These are phyloP conservation scores for Dovyalis caffra DNA, from an alignment of 345 rosid species.

Conservation along the genomic window DNA sequence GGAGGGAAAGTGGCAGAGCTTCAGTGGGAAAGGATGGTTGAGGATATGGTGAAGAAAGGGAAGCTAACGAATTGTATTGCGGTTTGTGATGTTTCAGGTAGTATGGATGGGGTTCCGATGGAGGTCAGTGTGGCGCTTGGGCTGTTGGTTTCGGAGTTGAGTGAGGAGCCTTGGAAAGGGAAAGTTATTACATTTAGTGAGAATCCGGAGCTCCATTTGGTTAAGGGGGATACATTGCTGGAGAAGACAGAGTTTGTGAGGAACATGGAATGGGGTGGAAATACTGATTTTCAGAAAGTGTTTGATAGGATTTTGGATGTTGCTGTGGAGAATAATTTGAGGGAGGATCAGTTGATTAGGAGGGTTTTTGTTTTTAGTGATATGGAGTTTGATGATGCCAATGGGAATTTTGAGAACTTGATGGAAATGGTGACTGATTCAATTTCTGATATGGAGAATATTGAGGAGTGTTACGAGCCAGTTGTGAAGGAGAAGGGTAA, in stretches of 20 bases:
- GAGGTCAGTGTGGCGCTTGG: constrained; percentile 15
- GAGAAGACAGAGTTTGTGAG: constrained; percentile 16
- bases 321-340: constrained; percentile 2
- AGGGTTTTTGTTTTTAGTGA: constrained; percentile 23
- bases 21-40: constrained; percentile 17
- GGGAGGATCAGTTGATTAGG: constrained; percentile 9
- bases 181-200: constrained; percentile 1
- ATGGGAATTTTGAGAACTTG: background rate
- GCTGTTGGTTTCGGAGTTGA: too few species aligned
- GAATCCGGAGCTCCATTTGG: constrained; percentile 10
- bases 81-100: constrained; percentile 18
- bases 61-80: constrained; percentile 16
- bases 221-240: background rate
- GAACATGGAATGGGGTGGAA: constrained; percentile 10
- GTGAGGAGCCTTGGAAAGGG: too few species aligned
- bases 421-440: background rate
- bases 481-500: background rate
- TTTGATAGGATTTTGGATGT: constrained; percentile 17
- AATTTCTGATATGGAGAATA: background rate
- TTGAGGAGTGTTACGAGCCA: background rate
- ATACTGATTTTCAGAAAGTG: constrained; percentile 17
- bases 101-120: constrained; percentile 13
- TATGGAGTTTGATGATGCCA: constrained; percentile 16
- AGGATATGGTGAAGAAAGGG: constrained; percentile 8
- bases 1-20: constrained; percentile 14